Percentiles rank a stretch among this genome's conserved stretches.
These are phyloP conservation scores for Scheffersomyces spartinae DNA, from an alignment of 805 yeast genomes.

Conservation along the genomic window DNA sequence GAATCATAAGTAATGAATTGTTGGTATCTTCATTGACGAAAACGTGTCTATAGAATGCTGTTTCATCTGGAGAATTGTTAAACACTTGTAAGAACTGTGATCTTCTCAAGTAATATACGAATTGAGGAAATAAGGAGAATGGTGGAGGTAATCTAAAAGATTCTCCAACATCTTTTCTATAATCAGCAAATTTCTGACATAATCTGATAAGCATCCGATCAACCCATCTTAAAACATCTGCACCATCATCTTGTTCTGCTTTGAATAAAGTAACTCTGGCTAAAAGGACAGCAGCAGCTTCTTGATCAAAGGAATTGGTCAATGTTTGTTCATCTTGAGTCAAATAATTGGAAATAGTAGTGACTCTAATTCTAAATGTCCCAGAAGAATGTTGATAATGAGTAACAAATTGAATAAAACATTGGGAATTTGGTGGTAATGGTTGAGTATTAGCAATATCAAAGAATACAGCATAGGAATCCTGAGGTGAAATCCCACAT, in stretches of 20 bases:
- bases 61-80: constrained; percentile 97
- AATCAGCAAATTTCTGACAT: constrained; percentile 90
- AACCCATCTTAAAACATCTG: constrained; percentile 89
- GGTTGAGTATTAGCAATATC: constrained; percentile 50
- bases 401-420: constrained; percentile 74
- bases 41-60: constrained; percentile 92
- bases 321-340: constrained; percentile 35
- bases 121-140: constrained; percentile 87
- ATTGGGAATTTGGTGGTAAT: constrained; percentile 34
- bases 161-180: constrained; percentile 71
- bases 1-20: constrained; percentile 92
- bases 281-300: constrained; percentile 92
- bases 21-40: constrained; percentile 84
- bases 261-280: constrained; percentile 85
- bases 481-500: constrained; percentile 76
- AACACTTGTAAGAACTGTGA: constrained; percentile 93
- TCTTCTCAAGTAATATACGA: constrained; percentile 89
- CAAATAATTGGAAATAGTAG: constrained; percentile 59
- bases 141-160: constrained; percentile 77
- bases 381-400: constrained; percentile 95
- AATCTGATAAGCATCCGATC: constrained; percentile 84
- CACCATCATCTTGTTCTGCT: constrained; percentile 70
- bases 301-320: constrained; percentile 84
- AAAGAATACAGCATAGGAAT: constrained; percentile 81
- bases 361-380: constrained; percentile 76